Evolutionary conservation across 208 protist species (phyloP).

Genomic region (Trypanosoma congolense): DNA sequence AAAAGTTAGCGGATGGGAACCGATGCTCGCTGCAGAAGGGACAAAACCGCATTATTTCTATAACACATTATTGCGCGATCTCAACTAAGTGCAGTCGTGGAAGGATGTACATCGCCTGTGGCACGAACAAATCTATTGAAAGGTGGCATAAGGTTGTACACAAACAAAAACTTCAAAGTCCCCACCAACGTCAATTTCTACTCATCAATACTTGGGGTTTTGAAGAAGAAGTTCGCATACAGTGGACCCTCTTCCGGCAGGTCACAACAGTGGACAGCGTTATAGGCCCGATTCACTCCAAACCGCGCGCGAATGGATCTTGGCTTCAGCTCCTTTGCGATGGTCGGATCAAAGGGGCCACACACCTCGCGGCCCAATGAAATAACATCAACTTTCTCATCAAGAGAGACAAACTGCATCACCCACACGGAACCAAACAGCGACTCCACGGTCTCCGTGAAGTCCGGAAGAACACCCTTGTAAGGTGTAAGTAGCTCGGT

Average conservation of each 20-base stretch:
- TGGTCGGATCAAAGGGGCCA: constrained; percentile 72
- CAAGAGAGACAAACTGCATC: constrained; percentile 65
- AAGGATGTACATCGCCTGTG: too few relatives aligned
- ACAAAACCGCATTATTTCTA: too few relatives aligned
- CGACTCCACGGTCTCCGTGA: constrained; percentile 40
- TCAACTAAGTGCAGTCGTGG: too few relatives aligned
- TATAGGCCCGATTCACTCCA: constrained; percentile 66
- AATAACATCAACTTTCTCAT: constrained; percentile 48
- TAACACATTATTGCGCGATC: too few relatives aligned
- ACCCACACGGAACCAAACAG: constrained; percentile 66
- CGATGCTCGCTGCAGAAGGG: too few relatives aligned
- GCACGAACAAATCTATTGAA: too few relatives aligned
- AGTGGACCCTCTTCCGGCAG: constrained; percentile 87
- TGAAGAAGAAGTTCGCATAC: constrained; percentile 78
- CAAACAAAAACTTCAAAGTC: neutral
- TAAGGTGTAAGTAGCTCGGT: constrained; percentile 69
- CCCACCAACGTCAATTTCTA: neutral
- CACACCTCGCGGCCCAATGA: constrained; percentile 53
- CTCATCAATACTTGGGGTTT: constrained; percentile 5
- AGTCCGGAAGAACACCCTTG: constrained; percentile 65
- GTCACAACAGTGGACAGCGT: constrained; percentile 95
- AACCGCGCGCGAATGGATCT: constrained; percentile 86
- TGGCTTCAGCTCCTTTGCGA: constrained; percentile 82
- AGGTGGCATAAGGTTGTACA: neutral
- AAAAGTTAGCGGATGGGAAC: too few relatives aligned